These are phyloP conservation scores for Prunus kanzakura DNA, from an alignment of 306 rosid genomes.

Conservation along the genomic window DNA sequence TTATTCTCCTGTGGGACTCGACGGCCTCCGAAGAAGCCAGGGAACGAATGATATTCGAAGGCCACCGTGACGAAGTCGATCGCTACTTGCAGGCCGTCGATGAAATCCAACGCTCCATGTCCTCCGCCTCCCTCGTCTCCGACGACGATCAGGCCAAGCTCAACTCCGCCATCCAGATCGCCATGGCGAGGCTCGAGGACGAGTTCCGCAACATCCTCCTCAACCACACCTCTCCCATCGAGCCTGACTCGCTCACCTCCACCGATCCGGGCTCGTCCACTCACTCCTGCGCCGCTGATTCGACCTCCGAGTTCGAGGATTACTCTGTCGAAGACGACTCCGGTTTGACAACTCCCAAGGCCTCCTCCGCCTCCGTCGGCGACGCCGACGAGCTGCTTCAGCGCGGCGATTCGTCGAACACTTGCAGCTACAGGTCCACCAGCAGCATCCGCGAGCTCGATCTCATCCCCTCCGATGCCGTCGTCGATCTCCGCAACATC, in stretches of 20 bases:
- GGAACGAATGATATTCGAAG: slow-evolving; percentile 77
- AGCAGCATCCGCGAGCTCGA: slow-evolving; percentile 94
- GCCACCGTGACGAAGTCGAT: slow-evolving; percentile 69
- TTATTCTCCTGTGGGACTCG: slow-evolving; percentile 90
- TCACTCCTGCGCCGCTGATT: slow-evolving; percentile 12
- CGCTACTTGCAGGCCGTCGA: slow-evolving; percentile 86
- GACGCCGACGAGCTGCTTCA: slow-evolving; percentile 36
- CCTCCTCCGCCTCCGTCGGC: slow-evolving; percentile 5
- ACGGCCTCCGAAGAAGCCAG: slow-evolving; percentile 82
- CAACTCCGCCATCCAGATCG: slow-evolving; percentile 83
- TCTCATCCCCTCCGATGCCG: slow-evolving; percentile 76
- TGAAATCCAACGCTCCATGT: slow-evolving; percentile 82
- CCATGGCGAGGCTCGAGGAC: slow-evolving; percentile 95
- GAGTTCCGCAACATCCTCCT: slow-evolving; percentile 90
- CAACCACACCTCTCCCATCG: slow-evolving; percentile 65
- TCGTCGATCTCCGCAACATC: slow-evolving; percentile 70
- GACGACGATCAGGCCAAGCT: slow-evolving; percentile 49
- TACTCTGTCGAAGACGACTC: neutral
- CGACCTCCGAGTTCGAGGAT: slow-evolving; percentile 10
- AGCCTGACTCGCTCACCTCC: slow-evolving; percentile 41
- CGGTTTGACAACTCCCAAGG: slow-evolving; percentile 12
- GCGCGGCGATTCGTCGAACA: slow-evolving; percentile 30
- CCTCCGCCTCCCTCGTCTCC: slow-evolving; percentile 43
- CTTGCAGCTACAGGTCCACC: slow-evolving; percentile 56
- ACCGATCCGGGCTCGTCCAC: slow-evolving; percentile 46